These are phyloP conservation scores for Dendrobium nobile DNA, from an alignment of 106 monocot species.

Conservation along the genomic window DNA sequence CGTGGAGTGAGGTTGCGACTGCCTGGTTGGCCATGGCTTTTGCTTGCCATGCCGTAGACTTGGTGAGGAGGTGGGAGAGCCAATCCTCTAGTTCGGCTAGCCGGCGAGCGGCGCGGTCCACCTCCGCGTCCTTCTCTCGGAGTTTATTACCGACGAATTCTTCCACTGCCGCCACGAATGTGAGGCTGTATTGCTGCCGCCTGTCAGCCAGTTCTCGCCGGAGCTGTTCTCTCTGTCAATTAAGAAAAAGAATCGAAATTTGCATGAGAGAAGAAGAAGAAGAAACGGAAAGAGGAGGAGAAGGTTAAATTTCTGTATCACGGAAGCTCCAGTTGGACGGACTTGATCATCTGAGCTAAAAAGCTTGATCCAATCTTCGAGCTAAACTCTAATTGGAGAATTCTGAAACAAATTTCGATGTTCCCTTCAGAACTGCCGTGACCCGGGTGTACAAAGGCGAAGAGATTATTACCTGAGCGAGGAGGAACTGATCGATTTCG, in stretches of 20 bases:
- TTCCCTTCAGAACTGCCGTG: not conserved
- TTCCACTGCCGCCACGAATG: conserved; percentile 18
- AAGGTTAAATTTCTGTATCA: too few species aligned
- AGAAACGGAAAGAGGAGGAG: not conserved
- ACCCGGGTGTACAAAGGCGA: not conserved
- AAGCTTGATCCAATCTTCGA: not conserved
- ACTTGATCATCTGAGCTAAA: too few species aligned
- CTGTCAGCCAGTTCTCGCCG: conserved; percentile 32
- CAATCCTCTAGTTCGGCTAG: conserved; percentile 23
- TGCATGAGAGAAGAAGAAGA: not conserved
- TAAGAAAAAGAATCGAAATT: not conserved
- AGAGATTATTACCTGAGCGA: conserved; percentile 25
- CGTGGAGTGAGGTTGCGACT: conserved; percentile 28
- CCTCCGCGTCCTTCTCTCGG: conserved; percentile 30
- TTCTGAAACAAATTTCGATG: not conserved
- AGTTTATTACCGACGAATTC: conserved; percentile 29
- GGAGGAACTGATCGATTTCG: conserved; percentile 61
- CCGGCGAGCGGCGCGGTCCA: conserved; percentile 13
- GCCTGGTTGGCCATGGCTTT: conserved; percentile 28
- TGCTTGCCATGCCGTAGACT: conserved; percentile 27
- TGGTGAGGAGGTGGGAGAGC: conserved; percentile 11
- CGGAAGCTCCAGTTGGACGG: too few species aligned
- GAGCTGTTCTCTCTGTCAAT: conserved; percentile 62
- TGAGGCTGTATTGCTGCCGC: conserved; percentile 15
- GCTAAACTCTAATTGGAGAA: too few species aligned